Conservation (phyloP, 2,329 filamentous ascomycete genomes). For the Chaetomiaceae sp. region DNA sequence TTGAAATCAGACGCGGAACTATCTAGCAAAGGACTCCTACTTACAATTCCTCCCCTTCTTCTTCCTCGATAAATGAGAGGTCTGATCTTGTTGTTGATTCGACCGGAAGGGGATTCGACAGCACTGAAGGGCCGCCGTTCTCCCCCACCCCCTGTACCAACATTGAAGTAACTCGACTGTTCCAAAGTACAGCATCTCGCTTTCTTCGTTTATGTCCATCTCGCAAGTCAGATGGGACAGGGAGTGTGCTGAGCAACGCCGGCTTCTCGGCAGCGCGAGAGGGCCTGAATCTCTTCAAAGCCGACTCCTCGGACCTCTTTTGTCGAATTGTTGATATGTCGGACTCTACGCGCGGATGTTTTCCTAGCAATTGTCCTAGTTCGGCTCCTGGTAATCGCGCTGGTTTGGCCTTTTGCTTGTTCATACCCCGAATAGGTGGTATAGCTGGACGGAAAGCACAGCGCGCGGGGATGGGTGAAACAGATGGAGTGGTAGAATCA, state of each 20-base stretch:
- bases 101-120: constrained; percentile 6
- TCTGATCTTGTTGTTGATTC: constrained; percentile 3
- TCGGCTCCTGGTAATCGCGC: no score
- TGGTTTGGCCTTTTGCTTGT: not conserved
- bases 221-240: no score
- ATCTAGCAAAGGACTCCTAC: constrained; percentile 6
- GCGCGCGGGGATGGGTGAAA: no score
- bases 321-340: constrained; percentile 8
- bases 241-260: no score
- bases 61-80: constrained; percentile 2
- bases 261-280: no score
- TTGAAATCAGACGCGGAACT: constrained; percentile 2
- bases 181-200: constrained; percentile 9
- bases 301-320: constrained; percentile 1
- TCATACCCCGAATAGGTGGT: constrained; percentile 14
- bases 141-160: constrained; percentile 6
- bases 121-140: constrained; percentile 1
- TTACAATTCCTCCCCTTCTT: not conserved
- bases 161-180: no score
- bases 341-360: constrained; percentile 5
- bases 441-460: no score
- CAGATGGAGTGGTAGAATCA: no score
- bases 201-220: no score
- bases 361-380: no score
- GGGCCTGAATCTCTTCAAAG: constrained; percentile 7